Evolutionary conservation across 352 stramenopile species (phyloP), one percentile per base, ranked within the genome.

Genomic region (Globisporangium nunn): DNA sequence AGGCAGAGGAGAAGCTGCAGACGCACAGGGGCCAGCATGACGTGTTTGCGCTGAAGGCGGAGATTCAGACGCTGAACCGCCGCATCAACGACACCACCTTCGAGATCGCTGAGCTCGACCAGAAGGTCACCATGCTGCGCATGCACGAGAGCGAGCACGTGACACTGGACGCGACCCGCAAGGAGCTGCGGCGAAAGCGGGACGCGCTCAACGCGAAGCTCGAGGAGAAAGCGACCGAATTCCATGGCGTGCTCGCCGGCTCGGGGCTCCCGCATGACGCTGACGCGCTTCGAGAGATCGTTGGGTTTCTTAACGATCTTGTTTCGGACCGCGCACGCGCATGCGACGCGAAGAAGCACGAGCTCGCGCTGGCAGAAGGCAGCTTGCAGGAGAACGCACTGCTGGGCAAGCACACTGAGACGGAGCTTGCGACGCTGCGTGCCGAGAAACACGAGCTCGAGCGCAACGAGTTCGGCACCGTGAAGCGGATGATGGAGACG

Each of bases 101-200:
- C 49, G 69, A 80, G 23, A 66, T 84, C 33, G 65, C 63, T 0
- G 44, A 68, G 30, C 62, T 95, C 31, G 65, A 80, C 12, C 50
- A 71, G 23, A 69, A 88, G 50, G 61, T 95, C n/a, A 66, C 63
- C 4, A 51, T 81, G n/a, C 56, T 94, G 18, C 75, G 78, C 14
- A 17, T 52, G 1, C 70, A 81, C 40, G 77, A 87, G 43, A 40
- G 52, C n/a, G 68, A 88, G 15, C 62, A 85, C 29, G 61, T 80
- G 3, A 44, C 64, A 28, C 37, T 93, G 18, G 68, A 91, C n/a
- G 44, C 79, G 12, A 85, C 72, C 43, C 69, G 67, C 6, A 64
- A 63, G 33, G 73, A 79, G 12, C 62, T 74, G 39, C 71, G 57
- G 6, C 71, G 64, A 2, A 83, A 85, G 54, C 58, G 75, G 17